Evolutionary conservation across 257 asterid species (phyloP), one percentile per base, ranked within the genome.

Genomic region (Echites panduratus): DNA sequence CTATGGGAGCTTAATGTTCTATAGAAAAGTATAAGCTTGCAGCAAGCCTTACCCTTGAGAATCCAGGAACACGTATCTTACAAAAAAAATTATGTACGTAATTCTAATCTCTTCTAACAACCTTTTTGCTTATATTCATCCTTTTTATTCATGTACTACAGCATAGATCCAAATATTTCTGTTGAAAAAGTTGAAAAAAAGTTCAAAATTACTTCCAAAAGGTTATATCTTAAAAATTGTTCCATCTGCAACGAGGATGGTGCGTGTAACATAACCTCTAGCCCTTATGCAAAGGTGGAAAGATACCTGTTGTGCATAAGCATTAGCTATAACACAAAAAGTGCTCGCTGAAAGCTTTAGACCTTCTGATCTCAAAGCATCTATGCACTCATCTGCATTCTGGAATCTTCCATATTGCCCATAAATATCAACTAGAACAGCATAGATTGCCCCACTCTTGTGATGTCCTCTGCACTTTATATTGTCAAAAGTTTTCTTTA

Each of bases 301-400:
- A 16, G 22, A 24, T 19, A 88, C 98, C 97, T 91, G 92, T 78
- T 88, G 96, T 57, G 98, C 97, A 79, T 87, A 93, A 66, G 97
- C 97, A 82, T 93, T 87, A 69, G 97, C 96, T 73, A 93, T 87
- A 80, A 88, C 90, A 75, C 94, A 89, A 78, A 84, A 93, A 76
- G 87, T 68, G 81, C 85, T 88, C 4, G 92, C 88, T 19, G 96
- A 82, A 40, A 91, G 85, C 80, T 81, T 86, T 53, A 91, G 82
- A 58, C 94, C 96, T 87, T 85, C 89, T 76, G 79, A 70, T 80
- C 87, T 85, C 71, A 93, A 82, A 32, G 97, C 87, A 52, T 76
- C 79, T 70, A 91, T 47, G 78, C 97, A 85, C 69, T 82, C 90
- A 74, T 88, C 88, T 4, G 84, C 96, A 79, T 85, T 85, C 75